Conservation (phyloP, 768 basidiomycete genomes). For the Mycena leptocephala region DNA sequence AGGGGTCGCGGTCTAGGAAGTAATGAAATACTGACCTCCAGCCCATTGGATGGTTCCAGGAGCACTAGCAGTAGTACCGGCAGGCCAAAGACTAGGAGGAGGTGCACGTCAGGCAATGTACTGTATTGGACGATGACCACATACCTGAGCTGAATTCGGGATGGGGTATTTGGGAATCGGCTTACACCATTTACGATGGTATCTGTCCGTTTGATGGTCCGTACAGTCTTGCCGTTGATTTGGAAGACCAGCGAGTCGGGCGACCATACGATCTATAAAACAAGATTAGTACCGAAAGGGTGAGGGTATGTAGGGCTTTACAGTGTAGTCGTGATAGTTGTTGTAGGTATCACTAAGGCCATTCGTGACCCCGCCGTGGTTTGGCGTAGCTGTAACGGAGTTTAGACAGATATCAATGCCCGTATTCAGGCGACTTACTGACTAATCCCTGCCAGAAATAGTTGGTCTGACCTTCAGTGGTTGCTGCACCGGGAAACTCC, state of each 20-base stretch:
- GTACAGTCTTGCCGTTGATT: conserved; percentile 80
- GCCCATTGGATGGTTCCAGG: conserved; percentile 79
- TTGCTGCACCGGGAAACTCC: conserved; percentile 83
- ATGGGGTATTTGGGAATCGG: conserved; percentile 83
- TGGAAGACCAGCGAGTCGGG: conserved; percentile 75
- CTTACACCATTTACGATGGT: conserved; percentile 68
- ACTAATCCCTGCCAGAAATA: conserved; percentile 83
- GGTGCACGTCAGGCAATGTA: conserved; percentile 24
- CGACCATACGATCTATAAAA: conserved; percentile 82
- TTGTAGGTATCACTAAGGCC: conserved; percentile 74
- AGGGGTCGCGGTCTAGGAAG: background rate
- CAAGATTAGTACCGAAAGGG: background rate
- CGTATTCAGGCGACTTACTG: background rate
- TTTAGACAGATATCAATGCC: background rate
- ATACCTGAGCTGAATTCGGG: conserved; percentile 85
- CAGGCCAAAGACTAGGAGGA: conserved; percentile 80
- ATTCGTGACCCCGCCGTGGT: conserved; percentile 63
- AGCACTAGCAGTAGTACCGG: conserved; percentile 73
- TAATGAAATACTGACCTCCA: conserved; percentile 23
- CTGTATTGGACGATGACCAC: conserved; percentile 22
- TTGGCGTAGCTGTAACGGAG: conserved; percentile 43
- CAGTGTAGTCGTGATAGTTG: conserved; percentile 84
- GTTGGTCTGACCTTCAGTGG: conserved; percentile 82
- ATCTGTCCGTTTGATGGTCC: conserved; percentile 75
- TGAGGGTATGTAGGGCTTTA: conserved; percentile 54